These are phyloP conservation scores for Sporothrix globosa DNA, from an alignment of 2,329 filamentous ascomycete genomes.

Conservation along the genomic window DNA sequence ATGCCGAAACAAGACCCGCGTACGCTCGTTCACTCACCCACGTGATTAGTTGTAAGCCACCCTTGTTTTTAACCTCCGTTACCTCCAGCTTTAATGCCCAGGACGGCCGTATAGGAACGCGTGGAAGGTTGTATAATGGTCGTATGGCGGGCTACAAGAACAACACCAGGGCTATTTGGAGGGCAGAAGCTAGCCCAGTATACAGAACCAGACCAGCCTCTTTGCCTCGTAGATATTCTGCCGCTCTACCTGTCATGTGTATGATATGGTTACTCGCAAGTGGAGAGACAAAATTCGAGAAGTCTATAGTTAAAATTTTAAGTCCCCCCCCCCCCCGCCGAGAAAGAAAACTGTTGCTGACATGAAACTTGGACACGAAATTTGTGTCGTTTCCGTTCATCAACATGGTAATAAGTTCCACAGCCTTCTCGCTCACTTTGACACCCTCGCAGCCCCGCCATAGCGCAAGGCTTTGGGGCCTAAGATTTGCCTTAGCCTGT, in stretches of 20 bases:
- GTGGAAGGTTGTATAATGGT: background rate
- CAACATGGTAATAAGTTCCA: background rate
- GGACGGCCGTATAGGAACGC: too few relatives aligned
- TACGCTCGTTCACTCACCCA: too few relatives aligned
- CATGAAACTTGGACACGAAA: too few relatives aligned
- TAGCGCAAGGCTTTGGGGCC: conserved; percentile 8
- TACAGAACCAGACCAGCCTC: background rate
- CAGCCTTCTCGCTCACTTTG: background rate
- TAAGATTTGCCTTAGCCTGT: background rate
- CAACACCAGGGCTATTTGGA: background rate
- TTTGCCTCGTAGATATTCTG: background rate
- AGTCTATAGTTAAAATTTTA: background rate
- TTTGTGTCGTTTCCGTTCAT: background rate
- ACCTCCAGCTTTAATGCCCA: too few relatives aligned
- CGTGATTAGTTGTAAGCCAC: too few relatives aligned
- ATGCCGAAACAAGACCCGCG: too few relatives aligned
- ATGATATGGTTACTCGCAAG: background rate
- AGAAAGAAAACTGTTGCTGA: background rate
- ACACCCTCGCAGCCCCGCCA: conserved; percentile 11
- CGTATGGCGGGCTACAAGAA: background rate
- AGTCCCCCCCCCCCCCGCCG: too few relatives aligned
- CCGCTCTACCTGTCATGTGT: background rate
- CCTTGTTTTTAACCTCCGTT: too few relatives aligned
- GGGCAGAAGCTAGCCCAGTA: background rate
- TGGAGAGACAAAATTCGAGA: background rate